phyloP scores from a whole-genome alignment of 73 alveolate species.

The Paramecium bursaria region DNA sequence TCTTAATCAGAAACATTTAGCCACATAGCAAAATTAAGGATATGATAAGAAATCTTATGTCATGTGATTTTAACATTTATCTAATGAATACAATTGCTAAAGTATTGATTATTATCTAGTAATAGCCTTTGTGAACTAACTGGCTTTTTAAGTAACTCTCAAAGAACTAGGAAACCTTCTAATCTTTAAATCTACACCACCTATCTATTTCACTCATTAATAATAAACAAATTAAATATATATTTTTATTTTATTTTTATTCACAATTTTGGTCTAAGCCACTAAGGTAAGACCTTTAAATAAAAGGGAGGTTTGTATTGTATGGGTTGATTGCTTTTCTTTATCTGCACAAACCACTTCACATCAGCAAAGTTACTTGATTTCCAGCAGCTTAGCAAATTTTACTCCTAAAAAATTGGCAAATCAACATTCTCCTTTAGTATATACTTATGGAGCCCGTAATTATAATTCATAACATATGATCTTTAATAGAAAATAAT shows the following conservation, averaged over 20 bases:
- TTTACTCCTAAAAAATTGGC: slow-evolving; percentile 32
- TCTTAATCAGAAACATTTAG: neutral
- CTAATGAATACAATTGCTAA: slow-evolving; percentile 16
- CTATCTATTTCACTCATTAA: too few relatives aligned
- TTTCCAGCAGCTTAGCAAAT: slow-evolving; percentile 52
- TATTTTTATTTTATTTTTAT: too few relatives aligned
- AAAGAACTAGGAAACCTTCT: slow-evolving; percentile 17
- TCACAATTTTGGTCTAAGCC: too few relatives aligned
- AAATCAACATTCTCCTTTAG: slow-evolving; percentile 33
- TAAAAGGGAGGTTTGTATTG: too few relatives aligned
- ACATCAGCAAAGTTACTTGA: slow-evolving; percentile 37
- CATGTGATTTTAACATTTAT: neutral
- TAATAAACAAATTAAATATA: too few relatives aligned
- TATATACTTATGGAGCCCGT: slow-evolving; percentile 13
- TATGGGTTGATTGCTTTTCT: too few relatives aligned
- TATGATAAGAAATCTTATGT: neutral
- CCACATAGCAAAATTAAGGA: neutral
- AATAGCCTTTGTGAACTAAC: neutral
- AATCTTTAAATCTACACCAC: slow-evolving; percentile 49
- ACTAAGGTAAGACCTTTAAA: too few relatives aligned
- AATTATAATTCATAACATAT: slow-evolving; percentile 40
- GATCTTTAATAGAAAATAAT: neutral
- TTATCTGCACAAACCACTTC: slow-evolving; percentile 23
- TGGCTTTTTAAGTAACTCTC: neutral
- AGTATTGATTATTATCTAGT: neutral